Conservation (phyloP, 495 filamentous ascomycete genomes). For the Aspergillus homomorphus region DNA sequence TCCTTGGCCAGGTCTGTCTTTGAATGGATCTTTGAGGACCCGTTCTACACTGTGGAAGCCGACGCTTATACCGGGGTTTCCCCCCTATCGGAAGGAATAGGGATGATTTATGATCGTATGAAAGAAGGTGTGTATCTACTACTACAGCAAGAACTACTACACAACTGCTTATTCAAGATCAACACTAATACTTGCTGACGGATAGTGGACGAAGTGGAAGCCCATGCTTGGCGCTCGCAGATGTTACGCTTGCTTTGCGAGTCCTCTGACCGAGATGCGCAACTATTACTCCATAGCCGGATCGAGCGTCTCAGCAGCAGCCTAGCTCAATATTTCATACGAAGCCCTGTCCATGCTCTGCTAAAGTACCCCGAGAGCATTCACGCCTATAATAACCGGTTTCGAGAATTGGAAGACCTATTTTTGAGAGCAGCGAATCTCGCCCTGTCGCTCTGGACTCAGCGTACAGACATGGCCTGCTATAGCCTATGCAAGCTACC, state of each 20-base stretch:
- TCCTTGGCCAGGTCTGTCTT: constrained; percentile 8
- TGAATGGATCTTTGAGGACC: constrained; percentile 6
- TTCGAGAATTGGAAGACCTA: constrained; percentile 5
- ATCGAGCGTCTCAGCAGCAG: not conserved
- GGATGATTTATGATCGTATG: not conserved
- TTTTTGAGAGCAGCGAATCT: constrained; percentile 8
- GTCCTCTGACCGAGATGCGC: not conserved
- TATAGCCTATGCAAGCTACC: not conserved
- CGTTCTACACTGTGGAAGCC: constrained; percentile 9
- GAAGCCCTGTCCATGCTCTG: not conserved
- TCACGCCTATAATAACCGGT: not conserved
- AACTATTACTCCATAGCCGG: not conserved
- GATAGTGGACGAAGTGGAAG: not conserved
- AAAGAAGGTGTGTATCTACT: not conserved
- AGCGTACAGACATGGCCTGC: constrained; percentile 10
- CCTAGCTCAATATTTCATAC: not conserved
- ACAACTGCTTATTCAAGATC: not conserved
- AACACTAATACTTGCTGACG: not conserved
- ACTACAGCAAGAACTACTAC: too few species aligned
- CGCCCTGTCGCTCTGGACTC: constrained; percentile 16
- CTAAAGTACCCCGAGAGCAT: not conserved
- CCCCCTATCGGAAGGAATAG: not conserved
- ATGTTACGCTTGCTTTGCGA: constrained; percentile 2
- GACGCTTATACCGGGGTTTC: rapidly evolving
- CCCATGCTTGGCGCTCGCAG: constrained; percentile 17